Base-by-base conservation (phyloP, 306 rosid genomes). In the Prunus mongolica region DNA sequence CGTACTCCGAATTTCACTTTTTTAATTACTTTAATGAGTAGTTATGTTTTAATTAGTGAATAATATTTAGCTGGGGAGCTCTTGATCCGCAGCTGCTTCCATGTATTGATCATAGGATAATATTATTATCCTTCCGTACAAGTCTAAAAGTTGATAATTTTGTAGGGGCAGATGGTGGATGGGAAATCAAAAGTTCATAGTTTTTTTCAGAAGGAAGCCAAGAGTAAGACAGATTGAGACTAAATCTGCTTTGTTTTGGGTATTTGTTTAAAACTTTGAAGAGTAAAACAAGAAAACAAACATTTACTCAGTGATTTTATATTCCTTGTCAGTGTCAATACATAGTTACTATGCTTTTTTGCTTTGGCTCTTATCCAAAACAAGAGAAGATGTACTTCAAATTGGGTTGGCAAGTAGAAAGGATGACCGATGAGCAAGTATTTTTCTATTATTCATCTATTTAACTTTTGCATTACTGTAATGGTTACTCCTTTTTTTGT, bases 1-100 rank as follows among this genome's bases (percentile, higher is more conserved):
- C 38, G 0, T 5, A 0, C 38, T 5, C 0, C 5, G 0, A 32
- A 0, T 32, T 1, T 5, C 38, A 5, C 0, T 32, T 32, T 32
- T 32, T 32, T 0, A 32, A 32, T 32, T 32, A 32, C 38, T 5
- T 32, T 5, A 32, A 32, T 32, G 38, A 32, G 7, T 32, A 32
- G 7, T 5, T 32, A 32, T 32, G 38, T 0, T 5, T 32, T 32
- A 32, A 32, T 32, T 32, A 1, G 38, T 32, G 38, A 32, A 32
- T 32, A 32, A 1, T 32, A 32, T 32, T 32, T 32, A 32, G 28
- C 25, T n/a, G 11, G 75, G 25, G 44, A 71, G 19, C n/a, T 51
- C 25, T 18, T 3, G 8, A 30, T 19, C 46, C 10, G 6, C 44
- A 25, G 30, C 7, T 8, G 62, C 24, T 57, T 57, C 32, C 32